phyloP scores from a whole-genome alignment of 2,329 filamentous ascomycete genomes.

The Rhinocladiella mackenziei region DNA sequence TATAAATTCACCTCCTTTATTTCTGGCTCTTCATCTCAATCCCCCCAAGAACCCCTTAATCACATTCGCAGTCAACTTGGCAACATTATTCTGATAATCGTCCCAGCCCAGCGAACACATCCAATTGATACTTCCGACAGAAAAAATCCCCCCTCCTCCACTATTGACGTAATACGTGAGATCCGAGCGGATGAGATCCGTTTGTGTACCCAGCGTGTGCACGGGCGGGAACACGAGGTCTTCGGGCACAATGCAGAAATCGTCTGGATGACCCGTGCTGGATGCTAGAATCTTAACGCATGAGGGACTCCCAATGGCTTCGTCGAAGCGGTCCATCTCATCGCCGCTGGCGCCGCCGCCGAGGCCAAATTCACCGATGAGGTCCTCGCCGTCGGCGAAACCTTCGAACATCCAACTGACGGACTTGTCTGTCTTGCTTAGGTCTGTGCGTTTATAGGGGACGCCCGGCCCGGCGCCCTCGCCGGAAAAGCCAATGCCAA shows the following conservation, averaged over 20 bases:
- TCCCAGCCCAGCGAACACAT: conserved; percentile 29
- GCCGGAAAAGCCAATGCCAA: conserved; percentile 33
- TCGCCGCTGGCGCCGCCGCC: conserved; percentile 35
- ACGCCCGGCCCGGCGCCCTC: conserved; percentile 32
- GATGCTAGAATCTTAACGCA: conserved; percentile 32
- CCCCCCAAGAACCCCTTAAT: conserved; percentile 23
- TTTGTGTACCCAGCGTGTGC: conserved; percentile 29
- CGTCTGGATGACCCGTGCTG: conserved; percentile 19
- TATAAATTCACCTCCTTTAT: too few relatives aligned
- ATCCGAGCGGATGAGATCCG: conserved; percentile 31
- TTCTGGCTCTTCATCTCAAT: background rate
- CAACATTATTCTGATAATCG: conserved; percentile 30
- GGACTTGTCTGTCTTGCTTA: conserved; percentile 9
- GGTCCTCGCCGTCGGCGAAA: conserved; percentile 19
- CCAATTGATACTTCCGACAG: conserved; percentile 33
- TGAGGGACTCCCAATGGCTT: conserved; percentile 31
- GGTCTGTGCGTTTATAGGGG: conserved; percentile 28
- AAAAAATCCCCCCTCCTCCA: conserved; percentile 28
- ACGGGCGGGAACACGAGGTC: conserved; percentile 2
- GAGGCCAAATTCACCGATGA: conserved; percentile 30
- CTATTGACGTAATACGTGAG: conserved; percentile 29
- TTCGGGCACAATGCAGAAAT: conserved; percentile 24
- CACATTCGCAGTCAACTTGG: conserved; percentile 30
- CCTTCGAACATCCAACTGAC: conserved; percentile 27
- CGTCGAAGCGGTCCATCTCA: conserved; percentile 38